Evolutionary conservation across 345 rosid genomes (phyloP).

Genomic region (Eucalyptus virginea): DNA sequence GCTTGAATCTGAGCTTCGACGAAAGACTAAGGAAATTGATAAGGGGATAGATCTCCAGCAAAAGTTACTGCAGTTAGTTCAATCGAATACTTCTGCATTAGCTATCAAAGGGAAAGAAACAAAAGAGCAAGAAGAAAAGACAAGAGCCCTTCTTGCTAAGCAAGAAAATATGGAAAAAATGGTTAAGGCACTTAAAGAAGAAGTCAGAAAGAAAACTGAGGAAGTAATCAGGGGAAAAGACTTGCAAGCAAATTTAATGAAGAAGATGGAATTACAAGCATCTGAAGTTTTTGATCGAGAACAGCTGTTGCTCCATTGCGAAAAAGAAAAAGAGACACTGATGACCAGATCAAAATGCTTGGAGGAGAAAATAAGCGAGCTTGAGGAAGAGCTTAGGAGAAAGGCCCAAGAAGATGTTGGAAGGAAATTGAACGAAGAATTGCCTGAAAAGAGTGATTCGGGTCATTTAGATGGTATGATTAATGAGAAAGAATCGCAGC

Average conservation of each 20-base stretch:
- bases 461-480: slow-evolving; percentile 9
- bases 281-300: slow-evolving; percentile 8
- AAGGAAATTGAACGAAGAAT: slow-evolving; percentile 10
- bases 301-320: slow-evolving; percentile 6
- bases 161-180: slow-evolving; percentile 22
- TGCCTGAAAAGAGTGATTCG: slow-evolving; percentile 23
- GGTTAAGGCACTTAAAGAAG: slow-evolving; percentile 24
- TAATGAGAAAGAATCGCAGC: slow-evolving; percentile 20
- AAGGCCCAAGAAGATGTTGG: slow-evolving; percentile 25
- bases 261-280: slow-evolving; percentile 14
- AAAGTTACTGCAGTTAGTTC: slow-evolving; percentile 21
- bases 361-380: slow-evolving; percentile 30
- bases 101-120: slow-evolving; percentile 5
- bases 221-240: slow-evolving; percentile 16
- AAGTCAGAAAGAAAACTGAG: slow-evolving; percentile 14
- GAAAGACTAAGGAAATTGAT: slow-evolving; percentile 30
- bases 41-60: slow-evolving; percentile 31
- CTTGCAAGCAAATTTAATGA: slow-evolving; percentile 12
- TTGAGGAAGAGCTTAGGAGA: slow-evolving; percentile 21
- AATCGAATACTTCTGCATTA: slow-evolving; percentile 15
- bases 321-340: slow-evolving; percentile 28
- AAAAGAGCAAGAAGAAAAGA: slow-evolving; percentile 24
- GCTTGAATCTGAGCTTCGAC: slow-evolving; percentile 17
- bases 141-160: slow-evolving; percentile 17
- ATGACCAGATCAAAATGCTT: slow-evolving; percentile 11